Evolutionary conservation across 1,284 basidiomycete genomes (phyloP).

Genomic region (Ceratobasidium sp.): DNA sequence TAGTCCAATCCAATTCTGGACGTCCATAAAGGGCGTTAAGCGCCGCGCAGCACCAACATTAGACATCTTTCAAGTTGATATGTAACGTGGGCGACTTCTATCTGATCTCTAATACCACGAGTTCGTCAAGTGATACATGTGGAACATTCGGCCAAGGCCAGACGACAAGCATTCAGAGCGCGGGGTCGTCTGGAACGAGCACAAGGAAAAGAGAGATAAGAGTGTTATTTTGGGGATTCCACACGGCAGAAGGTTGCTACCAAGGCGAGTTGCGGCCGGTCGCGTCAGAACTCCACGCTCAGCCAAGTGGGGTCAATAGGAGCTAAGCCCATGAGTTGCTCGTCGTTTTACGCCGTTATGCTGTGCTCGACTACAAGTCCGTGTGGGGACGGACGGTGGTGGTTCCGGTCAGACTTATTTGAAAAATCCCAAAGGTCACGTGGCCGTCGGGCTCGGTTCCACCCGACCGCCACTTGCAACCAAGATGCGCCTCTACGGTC

Average conservation of each 20-base stretch:
- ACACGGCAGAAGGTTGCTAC: neutral
- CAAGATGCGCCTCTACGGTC: conserved; percentile 63
- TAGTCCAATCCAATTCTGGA: neutral
- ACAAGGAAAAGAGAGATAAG: neutral
- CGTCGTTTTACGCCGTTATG: neutral
- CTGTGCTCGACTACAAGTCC: conserved; percentile 4
- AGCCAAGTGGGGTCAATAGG: neutral
- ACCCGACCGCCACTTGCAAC: neutral
- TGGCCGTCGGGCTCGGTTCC: neutral
- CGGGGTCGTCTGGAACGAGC: conserved; percentile 7
- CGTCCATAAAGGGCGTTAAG: neutral
- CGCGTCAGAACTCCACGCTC: neutral
- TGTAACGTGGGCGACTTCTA: conserved; percentile 18
- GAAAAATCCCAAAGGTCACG: conserved; percentile 6
- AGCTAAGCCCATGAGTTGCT: neutral
- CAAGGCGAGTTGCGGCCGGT: neutral
- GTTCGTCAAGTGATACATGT: conserved; percentile 10
- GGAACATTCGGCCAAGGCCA: conserved; percentile 20
- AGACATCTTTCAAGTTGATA: neutral
- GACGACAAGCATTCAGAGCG: neutral
- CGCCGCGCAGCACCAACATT: neutral
- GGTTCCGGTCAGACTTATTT: neutral
- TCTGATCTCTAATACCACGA: neutral
- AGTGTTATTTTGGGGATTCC: neutral
- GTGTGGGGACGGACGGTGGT: conserved; percentile 19